Evolutionary conservation across 2,329 filamentous ascomycete species (phyloP).

Genomic region (Xenoacremonium recifei): DNA sequence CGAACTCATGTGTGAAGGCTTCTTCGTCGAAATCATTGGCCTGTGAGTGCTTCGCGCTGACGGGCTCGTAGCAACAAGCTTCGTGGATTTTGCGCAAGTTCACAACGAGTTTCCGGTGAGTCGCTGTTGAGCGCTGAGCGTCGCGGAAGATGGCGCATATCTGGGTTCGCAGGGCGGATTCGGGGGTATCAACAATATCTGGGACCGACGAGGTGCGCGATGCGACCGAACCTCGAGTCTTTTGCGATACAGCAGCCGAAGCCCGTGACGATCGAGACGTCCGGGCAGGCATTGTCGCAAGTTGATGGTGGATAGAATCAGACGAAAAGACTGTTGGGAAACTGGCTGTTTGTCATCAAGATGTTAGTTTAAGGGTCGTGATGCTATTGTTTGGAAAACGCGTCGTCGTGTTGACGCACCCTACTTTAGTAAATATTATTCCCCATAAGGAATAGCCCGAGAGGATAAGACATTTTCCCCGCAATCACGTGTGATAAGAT

Average conservation of each 20-base stretch:
- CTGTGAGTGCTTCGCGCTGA: slow-evolving; percentile 48
- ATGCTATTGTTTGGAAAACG: slow-evolving; percentile 28
- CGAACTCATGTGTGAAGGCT: slow-evolving; percentile 84
- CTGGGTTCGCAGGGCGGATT: slow-evolving; percentile 69
- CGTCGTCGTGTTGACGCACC: slow-evolving; percentile 19
- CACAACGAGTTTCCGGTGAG: slow-evolving; percentile 85
- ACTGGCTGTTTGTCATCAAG: too few relatives aligned
- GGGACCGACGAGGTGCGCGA: slow-evolving; percentile 54
- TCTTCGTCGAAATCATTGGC: slow-evolving; percentile 74
- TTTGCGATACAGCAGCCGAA: slow-evolving; percentile 31
- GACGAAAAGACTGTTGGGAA: too few relatives aligned
- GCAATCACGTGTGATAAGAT: slow-evolving; percentile 36
- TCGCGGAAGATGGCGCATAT: slow-evolving; percentile 73
- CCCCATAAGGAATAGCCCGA: slow-evolving; percentile 28
- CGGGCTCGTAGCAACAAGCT: slow-evolving; percentile 68
- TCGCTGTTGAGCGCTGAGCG: slow-evolving; percentile 85
- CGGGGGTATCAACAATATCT: slow-evolving; percentile 73
- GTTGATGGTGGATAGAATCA: slow-evolving; percentile 9
- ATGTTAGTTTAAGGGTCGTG: slow-evolving; percentile 5
- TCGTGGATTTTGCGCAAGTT: slow-evolving; percentile 90
- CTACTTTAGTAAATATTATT: slow-evolving; percentile 33
- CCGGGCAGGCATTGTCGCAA: slow-evolving; percentile 47
- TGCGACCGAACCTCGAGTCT: slow-evolving; percentile 43
- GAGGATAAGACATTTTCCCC: slow-evolving; percentile 12
- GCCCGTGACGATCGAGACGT: slow-evolving; percentile 47